Evolutionary conservation across 1,284 basidiomycete genomes (phyloP).

Genomic region (Austroboletus novae-zelandiae): DNA sequence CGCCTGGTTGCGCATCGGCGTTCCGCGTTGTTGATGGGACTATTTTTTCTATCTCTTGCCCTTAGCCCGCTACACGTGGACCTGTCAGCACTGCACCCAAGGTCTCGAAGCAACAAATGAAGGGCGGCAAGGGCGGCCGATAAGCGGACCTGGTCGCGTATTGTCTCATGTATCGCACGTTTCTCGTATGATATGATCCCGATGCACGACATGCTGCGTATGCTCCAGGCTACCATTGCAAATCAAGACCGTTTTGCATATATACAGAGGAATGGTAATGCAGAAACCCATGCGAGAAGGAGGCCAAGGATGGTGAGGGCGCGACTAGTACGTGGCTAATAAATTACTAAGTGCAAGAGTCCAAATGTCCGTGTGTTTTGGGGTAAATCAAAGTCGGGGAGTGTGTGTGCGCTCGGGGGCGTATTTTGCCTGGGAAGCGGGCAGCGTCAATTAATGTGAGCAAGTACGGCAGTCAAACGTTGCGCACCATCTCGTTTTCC

Average conservation of each 20-base stretch:
- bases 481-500: conserved; percentile 82
- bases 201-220: conserved; percentile 12
- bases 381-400: conserved; percentile 34
- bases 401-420: conserved; percentile 41
- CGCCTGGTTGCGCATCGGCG: conserved; percentile 22
- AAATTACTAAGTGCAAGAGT: conserved; percentile 1
- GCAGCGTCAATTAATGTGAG: conserved; percentile 2
- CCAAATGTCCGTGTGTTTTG: conserved; percentile 5
- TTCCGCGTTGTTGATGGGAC: neutral
- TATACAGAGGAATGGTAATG: conserved; percentile 16
- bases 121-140: conserved; percentile 80
- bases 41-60: neutral
- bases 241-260: neutral
- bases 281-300: conserved; percentile 8
- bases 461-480: neutral
- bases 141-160: conserved; percentile 25
- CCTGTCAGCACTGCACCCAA: conserved; percentile 64
- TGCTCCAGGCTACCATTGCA: conserved; percentile 6
- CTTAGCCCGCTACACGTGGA: conserved; percentile 52
- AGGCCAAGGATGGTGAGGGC: conserved; percentile 9
- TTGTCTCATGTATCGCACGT: conserved; percentile 25
- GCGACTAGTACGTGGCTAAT: conserved; percentile 3
- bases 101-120: conserved; percentile 95
- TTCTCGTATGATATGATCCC: conserved; percentile 15
- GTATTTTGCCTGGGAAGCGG: conserved; percentile 49